These are phyloP conservation scores for Arctostaphylos glauca DNA, from an alignment of 148 eudicot genomes.

Conservation along the genomic window DNA sequence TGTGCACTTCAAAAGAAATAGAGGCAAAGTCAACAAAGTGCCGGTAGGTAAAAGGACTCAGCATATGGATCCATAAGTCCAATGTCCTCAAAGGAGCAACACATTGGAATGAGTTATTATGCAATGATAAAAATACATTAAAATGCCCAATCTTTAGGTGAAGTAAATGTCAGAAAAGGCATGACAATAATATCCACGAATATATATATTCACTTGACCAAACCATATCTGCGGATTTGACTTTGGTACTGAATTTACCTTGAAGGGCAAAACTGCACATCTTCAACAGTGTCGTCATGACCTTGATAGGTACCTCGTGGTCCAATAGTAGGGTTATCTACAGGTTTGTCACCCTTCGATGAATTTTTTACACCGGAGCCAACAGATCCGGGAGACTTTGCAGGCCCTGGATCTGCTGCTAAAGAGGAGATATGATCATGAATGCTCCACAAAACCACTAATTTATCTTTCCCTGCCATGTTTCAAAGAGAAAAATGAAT, in stretches of 20 bases:
- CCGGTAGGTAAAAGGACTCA: background rate
- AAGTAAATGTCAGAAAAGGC: background rate
- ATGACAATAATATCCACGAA: background rate
- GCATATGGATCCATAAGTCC: background rate
- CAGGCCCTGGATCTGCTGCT: conserved; percentile 58
- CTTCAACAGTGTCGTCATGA: conserved; percentile 92
- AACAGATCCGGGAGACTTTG: conserved; percentile 53
- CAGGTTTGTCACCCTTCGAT: conserved; percentile 43
- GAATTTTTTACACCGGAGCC: conserved; percentile 37
- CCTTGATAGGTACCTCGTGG: conserved; percentile 82
- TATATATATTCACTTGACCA: background rate
- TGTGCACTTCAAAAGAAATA: conserved; percentile 54
- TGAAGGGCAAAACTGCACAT: conserved; percentile 92
- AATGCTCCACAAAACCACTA: conserved; percentile 91
- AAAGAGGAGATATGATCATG: conserved; percentile 82
- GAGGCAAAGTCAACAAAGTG: conserved; percentile 13
- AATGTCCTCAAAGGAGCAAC: background rate
- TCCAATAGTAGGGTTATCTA: conserved; percentile 51
- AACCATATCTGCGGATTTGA: background rate
- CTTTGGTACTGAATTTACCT: conserved; percentile 44
- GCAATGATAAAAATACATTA: background rate
- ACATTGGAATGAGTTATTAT: background rate
- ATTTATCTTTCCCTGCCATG: conserved; percentile 79
- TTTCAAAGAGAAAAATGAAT: background rate
- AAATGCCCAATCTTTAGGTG: background rate